Evolutionary conservation across 2,329 filamentous ascomycete species (phyloP).

Genomic region (Aspergillus neotritici): DNA sequence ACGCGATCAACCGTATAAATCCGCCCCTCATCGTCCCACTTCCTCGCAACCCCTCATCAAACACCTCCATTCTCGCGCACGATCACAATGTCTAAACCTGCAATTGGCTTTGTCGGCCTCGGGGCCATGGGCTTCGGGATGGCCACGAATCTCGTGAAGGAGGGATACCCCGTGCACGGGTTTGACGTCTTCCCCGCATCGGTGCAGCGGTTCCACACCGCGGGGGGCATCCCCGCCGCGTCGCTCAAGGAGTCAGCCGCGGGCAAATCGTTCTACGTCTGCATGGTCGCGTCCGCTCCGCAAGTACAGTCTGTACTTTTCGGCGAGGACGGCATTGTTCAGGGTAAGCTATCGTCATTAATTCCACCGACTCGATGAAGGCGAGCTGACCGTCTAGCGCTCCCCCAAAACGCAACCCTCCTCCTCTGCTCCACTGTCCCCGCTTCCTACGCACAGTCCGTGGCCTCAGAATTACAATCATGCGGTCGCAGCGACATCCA

Average conservation of each 20-base stretch:
- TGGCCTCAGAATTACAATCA: slow-evolving; percentile 53
- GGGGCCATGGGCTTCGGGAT: slow-evolving; percentile 80
- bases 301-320: slow-evolving; percentile 65
- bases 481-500: slow-evolving; percentile 57
- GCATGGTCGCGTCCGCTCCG: slow-evolving; percentile 69
- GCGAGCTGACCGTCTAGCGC: slow-evolving; percentile 20
- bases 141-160: slow-evolving; percentile 65
- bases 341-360: slow-evolving; percentile 15
- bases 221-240: slow-evolving; percentile 55
- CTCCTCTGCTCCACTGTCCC: slow-evolving; percentile 67
- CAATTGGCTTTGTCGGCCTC: slow-evolving; percentile 65
- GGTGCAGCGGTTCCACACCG: slow-evolving; percentile 58
- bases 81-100: slow-evolving; percentile 40
- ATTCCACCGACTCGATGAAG: background rate
- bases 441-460: slow-evolving; percentile 57
- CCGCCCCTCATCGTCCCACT: too few relatives aligned
- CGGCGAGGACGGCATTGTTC: slow-evolving; percentile 48
- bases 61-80: too few relatives aligned
- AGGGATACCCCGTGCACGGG: slow-evolving; percentile 62
- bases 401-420: slow-evolving; percentile 56
- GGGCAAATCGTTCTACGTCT: slow-evolving; percentile 57
- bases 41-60: too few relatives aligned
- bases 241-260: slow-evolving; percentile 59
- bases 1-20: too few relatives aligned
- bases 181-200: slow-evolving; percentile 66